Evolutionary conservation across 2,329 filamentous ascomycete species (phyloP).

Genomic region (Alternaria gansuensis): DNA sequence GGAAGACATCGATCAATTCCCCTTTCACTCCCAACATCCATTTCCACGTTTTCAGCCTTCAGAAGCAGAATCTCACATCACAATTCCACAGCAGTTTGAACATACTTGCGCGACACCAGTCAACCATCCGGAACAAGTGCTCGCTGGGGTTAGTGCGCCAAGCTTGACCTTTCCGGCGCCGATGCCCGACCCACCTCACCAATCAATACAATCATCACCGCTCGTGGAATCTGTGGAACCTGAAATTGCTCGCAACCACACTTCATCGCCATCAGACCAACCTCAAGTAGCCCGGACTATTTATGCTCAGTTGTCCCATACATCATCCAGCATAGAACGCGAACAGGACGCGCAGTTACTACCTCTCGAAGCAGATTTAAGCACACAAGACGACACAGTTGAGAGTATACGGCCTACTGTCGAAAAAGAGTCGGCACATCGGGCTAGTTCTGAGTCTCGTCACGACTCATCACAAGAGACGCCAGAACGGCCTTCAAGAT

Average conservation of each 20-base stretch:
- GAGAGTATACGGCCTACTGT: slow-evolving; percentile 30
- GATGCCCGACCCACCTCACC: slow-evolving; percentile 7
- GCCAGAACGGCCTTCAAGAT: slow-evolving; percentile 23
- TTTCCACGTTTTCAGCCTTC: not conserved
- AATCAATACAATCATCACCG: slow-evolving; percentile 9
- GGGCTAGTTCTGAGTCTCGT: slow-evolving; percentile 30
- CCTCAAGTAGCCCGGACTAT: not conserved
- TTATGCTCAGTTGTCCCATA: slow-evolving; percentile 4
- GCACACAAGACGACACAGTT: slow-evolving; percentile 31
- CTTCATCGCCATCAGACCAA: not conserved
- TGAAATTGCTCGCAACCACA: not conserved
- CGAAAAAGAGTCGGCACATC: slow-evolving; percentile 19
- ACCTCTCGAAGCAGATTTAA: slow-evolving; percentile 20
- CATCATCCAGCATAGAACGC: slow-evolving; percentile 9
- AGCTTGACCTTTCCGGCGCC: slow-evolving; percentile 10
- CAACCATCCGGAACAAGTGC: slow-evolving; percentile 3
- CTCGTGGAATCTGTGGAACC: not conserved
- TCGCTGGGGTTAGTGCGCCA: slow-evolving; percentile 7
- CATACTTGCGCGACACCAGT: slow-evolving; percentile 2
- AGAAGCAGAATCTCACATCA: not conserved
- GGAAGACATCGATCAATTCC: slow-evolving; percentile 24
- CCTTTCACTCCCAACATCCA: slow-evolving; percentile 24
- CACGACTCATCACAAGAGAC: slow-evolving; percentile 49
- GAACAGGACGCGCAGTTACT: slow-evolving; percentile 43
- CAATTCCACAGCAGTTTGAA: slow-evolving; percentile 1